These are phyloP conservation scores for Asterochloris sp. DNA, from an alignment of 139 green algal species.

Conservation along the genomic window DNA sequence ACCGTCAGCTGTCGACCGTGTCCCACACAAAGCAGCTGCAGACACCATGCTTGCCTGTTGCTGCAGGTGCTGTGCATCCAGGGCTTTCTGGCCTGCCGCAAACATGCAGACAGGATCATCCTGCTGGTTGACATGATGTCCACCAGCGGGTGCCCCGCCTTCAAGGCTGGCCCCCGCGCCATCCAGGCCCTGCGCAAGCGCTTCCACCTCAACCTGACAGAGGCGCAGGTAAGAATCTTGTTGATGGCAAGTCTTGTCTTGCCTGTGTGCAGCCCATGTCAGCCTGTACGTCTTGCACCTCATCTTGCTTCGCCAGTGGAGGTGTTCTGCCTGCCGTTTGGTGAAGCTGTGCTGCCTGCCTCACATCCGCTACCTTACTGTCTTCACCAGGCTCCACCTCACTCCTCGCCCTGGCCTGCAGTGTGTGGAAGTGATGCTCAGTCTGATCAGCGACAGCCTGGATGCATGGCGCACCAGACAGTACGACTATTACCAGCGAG, in stretches of 20 bases:
- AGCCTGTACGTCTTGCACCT: background rate
- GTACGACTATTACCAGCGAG: slow-evolving; percentile 98
- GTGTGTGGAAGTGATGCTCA: slow-evolving; percentile 83
- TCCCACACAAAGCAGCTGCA: no score
- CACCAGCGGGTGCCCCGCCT: slow-evolving; percentile 85
- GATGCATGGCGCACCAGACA: slow-evolving; percentile 96
- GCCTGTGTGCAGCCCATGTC: background rate
- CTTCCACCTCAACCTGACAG: slow-evolving; percentile 64
- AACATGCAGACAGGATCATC: slow-evolving; percentile 88
- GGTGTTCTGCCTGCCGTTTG: background rate
- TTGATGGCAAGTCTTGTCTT: background rate
- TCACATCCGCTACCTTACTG: no score
- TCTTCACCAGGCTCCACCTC: no score
- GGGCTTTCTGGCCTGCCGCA: slow-evolving; percentile 89
- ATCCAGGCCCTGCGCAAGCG: slow-evolving; percentile 83
- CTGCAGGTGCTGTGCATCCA: slow-evolving; percentile 89
- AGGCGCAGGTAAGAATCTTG: slow-evolving; percentile 24
- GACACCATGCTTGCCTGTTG: background rate
- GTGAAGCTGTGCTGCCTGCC: no score
- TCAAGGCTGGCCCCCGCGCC: slow-evolving; percentile 75
- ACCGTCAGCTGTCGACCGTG: no score
- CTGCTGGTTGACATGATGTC: slow-evolving; percentile 91
- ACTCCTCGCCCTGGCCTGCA: slow-evolving; percentile 13
- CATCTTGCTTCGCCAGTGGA: no score
- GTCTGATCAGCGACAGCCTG: slow-evolving; percentile 83